These are phyloP conservation scores for Chalaropsis thielavioides DNA, from an alignment of 2,329 filamentous ascomycete genomes.

Conservation along the genomic window DNA sequence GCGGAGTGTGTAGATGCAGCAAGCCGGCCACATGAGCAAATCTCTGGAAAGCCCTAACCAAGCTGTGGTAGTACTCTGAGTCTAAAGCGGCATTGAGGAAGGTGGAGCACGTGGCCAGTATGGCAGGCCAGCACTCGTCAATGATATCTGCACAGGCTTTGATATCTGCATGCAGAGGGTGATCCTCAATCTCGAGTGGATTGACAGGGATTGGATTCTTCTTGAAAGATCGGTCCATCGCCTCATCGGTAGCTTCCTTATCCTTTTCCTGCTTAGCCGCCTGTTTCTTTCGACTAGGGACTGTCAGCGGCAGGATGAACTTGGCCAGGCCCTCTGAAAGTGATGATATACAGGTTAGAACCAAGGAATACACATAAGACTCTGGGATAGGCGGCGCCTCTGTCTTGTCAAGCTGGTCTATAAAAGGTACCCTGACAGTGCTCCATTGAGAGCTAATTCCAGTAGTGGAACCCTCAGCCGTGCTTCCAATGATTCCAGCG, in stretches of 20 bases:
- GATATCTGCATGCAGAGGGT: slow-evolving; percentile 56
- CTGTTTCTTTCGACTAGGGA: slow-evolving; percentile 45
- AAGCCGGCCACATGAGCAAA: slow-evolving; percentile 90
- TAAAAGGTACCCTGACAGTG: slow-evolving; percentile 67
- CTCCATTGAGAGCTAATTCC: slow-evolving; percentile 92
- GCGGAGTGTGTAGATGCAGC: slow-evolving; percentile 65
- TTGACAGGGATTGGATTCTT: slow-evolving; percentile 71
- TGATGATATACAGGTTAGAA: slow-evolving; percentile 74
- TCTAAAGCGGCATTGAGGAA: slow-evolving; percentile 88
- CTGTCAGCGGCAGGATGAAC: slow-evolving; percentile 81
- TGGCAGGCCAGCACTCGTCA: slow-evolving; percentile 86
- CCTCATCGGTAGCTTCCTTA: slow-evolving; percentile 9
- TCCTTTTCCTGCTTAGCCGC: slow-evolving; percentile 30
- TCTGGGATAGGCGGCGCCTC: slow-evolving; percentile 74
- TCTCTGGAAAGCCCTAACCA: slow-evolving; percentile 88
- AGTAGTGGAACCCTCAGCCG: slow-evolving; percentile 49
- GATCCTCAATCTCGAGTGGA: slow-evolving; percentile 59
- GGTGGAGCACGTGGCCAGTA: slow-evolving; percentile 86
- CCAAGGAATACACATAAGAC: slow-evolving; percentile 84
- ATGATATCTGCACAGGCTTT: slow-evolving; percentile 69
- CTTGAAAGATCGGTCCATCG: slow-evolving; percentile 49
- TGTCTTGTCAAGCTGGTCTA: slow-evolving; percentile 87
- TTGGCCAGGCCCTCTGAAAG: slow-evolving; percentile 87
- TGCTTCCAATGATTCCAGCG: slow-evolving; percentile 68
- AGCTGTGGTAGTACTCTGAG: slow-evolving; percentile 79